phyloP scores from a whole-genome alignment of 2,329 filamentous ascomycete species.

The Aureobasidium mangrovei region DNA sequence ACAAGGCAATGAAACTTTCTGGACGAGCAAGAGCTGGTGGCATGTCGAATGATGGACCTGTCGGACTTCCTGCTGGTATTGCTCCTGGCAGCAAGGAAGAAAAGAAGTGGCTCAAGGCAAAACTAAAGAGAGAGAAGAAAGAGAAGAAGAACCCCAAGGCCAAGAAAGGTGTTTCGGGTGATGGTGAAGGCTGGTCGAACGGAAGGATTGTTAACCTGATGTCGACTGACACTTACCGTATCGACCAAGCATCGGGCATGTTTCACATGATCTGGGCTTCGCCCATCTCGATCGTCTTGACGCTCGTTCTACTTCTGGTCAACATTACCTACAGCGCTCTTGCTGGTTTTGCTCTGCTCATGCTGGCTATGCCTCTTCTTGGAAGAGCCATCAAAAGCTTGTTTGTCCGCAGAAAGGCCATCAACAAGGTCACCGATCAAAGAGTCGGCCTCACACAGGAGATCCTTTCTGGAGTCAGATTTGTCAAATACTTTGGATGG shows the following conservation, averaged over 20 bases:
- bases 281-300: conserved; percentile 68
- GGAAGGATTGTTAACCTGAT: conserved; percentile 87
- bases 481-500: conserved; percentile 97
- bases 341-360: conserved; percentile 73
- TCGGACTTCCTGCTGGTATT: conserved; percentile 31
- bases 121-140: conserved; percentile 32
- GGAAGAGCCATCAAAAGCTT: conserved; percentile 68
- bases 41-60: conserved; percentile 33
- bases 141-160: conserved; percentile 34
- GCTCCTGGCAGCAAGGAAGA: conserved; percentile 42
- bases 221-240: conserved; percentile 88
- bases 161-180: conserved; percentile 48
- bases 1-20: conserved; percentile 85
- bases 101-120: conserved; percentile 43
- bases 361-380: conserved; percentile 68
- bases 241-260: conserved; percentile 79
- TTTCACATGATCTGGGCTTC: conserved; percentile 90
- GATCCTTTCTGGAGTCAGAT: conserved; percentile 80
- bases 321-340: conserved; percentile 87
- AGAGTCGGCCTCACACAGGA: conserved; percentile 87
- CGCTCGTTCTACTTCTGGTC: conserved; percentile 69
- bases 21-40: conserved; percentile 81
- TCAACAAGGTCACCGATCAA: conserved; percentile 92
- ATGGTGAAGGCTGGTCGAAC: conserved; percentile 82
- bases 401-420: conserved; percentile 63